Conservation (phyloP, 2,329 filamentous ascomycete species). For the Cryphonectria radicalis region DNA sequence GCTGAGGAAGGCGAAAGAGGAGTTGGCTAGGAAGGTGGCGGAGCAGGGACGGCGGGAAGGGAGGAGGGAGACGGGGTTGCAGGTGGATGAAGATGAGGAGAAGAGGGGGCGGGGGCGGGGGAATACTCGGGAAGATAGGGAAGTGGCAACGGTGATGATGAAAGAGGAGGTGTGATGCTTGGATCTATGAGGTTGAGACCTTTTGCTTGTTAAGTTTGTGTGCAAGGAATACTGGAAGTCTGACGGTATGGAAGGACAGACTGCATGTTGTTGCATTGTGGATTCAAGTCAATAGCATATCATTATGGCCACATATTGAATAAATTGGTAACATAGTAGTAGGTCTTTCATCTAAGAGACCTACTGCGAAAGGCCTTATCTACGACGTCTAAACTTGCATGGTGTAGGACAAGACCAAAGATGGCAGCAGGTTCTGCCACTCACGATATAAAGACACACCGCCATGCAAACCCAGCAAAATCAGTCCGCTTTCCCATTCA, state of each 20-base stretch:
- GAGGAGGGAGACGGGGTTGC: not conserved
- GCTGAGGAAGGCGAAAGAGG: conserved; percentile 55
- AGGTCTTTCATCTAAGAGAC: not conserved
- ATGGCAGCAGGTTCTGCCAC: too few species aligned
- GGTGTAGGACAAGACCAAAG: not conserved
- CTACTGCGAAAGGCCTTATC: not conserved
- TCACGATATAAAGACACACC: not conserved
- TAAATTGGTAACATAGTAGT: not conserved
- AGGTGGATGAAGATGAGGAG: not conserved
- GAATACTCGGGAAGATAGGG: not conserved
- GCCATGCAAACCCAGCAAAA: not conserved
- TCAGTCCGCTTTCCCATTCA: conserved; percentile 6
- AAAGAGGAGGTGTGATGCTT: not conserved
- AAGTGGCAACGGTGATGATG: not conserved
- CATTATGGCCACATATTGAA: not conserved
- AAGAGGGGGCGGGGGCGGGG: not conserved
- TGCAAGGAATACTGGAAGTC: not conserved
- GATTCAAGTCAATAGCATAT: not conserved
- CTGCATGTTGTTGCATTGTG: not conserved
- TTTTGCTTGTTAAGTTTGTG: not conserved
- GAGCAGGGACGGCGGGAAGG: conserved; percentile 36
- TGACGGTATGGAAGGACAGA: too few species aligned
- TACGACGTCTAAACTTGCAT: not conserved
- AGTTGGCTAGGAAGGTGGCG: conserved; percentile 47
- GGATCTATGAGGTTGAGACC: not conserved